A percentile compares a stretch with the other conserved stretches of the same genome.
These are phyloP conservation scores for Vicia villosa DNA, from an alignment of 306 rosid genomes.

Conservation along the genomic window DNA sequence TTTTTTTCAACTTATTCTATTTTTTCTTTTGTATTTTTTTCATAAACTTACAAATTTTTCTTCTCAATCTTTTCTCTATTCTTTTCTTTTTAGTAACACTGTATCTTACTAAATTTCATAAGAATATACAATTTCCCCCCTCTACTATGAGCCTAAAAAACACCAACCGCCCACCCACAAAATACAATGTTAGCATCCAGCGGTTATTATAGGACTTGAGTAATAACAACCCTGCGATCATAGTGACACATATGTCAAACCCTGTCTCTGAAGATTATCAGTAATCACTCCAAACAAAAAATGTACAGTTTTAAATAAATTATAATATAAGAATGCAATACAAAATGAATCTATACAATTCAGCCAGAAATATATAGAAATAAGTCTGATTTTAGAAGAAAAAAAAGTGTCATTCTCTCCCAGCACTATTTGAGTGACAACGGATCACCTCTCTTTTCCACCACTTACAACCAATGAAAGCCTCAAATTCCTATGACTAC, in stretches of 20 bases:
- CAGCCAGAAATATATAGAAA: conserved; percentile 26
- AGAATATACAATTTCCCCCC: conserved; percentile 37
- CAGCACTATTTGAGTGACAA: not conserved
- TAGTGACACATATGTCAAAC: conserved; percentile 77
- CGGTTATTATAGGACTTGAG: conserved; percentile 59
- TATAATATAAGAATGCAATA: conserved; percentile 3
- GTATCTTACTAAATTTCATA: conserved; percentile 36
- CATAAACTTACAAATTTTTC: conserved; percentile 36
- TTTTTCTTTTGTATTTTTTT: conserved; percentile 39
- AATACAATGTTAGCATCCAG: conserved; percentile 64
- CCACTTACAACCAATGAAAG: not conserved
- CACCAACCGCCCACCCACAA: conserved; percentile 57
- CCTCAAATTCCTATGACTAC: not conserved
- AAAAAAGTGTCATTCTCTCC: not conserved
- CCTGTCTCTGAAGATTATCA: conserved; percentile 49
- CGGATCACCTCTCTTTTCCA: not conserved
- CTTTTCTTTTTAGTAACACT: no score
- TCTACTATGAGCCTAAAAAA: conserved; percentile 47
- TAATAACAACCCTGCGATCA: conserved; percentile 89
- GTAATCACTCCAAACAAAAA: conserved; percentile 39
- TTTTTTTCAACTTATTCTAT: conserved; percentile 28
- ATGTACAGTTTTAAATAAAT: conserved; percentile 21
- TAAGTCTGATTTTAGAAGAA: not conserved
- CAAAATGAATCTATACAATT: conserved; percentile 1
- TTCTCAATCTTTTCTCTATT: conserved; percentile 32